phyloP scores from a whole-genome alignment of 2,329 filamentous ascomycete species.

The Aspergillus ochraceus region DNA sequence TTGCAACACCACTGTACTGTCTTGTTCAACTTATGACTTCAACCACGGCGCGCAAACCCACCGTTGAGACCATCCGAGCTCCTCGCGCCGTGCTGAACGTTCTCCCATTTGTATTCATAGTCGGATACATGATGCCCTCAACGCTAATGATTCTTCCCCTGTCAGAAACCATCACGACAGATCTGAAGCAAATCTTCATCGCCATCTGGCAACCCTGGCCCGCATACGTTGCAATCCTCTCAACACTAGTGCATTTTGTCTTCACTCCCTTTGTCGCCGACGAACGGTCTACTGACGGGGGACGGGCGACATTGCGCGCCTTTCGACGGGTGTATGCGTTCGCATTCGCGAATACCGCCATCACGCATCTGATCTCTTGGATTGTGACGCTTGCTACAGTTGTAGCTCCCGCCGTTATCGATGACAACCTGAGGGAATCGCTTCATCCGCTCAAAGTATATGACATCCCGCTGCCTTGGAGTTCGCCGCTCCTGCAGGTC shows the following conservation, averaged over 20 bases:
- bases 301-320: slow-evolving; percentile 28
- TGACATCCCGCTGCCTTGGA: slow-evolving; percentile 34
- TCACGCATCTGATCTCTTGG: slow-evolving; percentile 44
- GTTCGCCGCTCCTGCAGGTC: slow-evolving; percentile 27
- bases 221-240: slow-evolving; percentile 45
- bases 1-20: slow-evolving; percentile 46
- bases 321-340: slow-evolving; percentile 45
- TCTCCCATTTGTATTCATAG: slow-evolving; percentile 42
- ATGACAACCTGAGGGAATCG: slow-evolving; percentile 29
- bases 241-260: slow-evolving; percentile 30
- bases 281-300: slow-evolving; percentile 21
- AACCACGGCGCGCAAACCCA: slow-evolving; percentile 37
- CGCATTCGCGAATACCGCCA: slow-evolving; percentile 40
- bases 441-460: slow-evolving; percentile 44
- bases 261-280: slow-evolving; percentile 25
- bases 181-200: slow-evolving; percentile 50
- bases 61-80: slow-evolving; percentile 33
- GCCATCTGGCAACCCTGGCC: slow-evolving; percentile 55
- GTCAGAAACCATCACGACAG: slow-evolving; percentile 37
- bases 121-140: slow-evolving; percentile 49
- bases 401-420: slow-evolving; percentile 36
- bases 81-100: slow-evolving; percentile 33
- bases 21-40: slow-evolving; percentile 47
- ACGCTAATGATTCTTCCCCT: slow-evolving; percentile 46
- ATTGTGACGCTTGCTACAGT: slow-evolving; percentile 43